These are phyloP conservation scores for Hibiscus syriacus DNA, from an alignment of 345 rosid genomes.

Conservation along the genomic window DNA sequence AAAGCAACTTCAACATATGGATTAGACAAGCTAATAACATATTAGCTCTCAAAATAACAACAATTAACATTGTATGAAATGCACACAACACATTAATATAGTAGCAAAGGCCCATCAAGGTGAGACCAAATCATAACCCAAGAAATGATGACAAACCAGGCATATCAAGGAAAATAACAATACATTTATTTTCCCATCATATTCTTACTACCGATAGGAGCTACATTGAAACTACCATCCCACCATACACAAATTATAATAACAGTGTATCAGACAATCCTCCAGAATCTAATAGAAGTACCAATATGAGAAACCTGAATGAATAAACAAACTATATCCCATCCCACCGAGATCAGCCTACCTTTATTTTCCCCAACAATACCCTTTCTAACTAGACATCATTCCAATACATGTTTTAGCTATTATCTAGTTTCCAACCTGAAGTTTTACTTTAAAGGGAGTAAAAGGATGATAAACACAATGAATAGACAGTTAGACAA, in stretches of 20 bases:
- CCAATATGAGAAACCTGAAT: constrained; percentile 1
- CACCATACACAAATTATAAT: neutral
- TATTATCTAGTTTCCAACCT: neutral
- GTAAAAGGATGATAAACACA: neutral
- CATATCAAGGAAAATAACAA: neutral
- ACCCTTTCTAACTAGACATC: neutral
- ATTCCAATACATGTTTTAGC: neutral
- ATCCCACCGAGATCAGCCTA: neutral
- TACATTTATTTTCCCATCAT: neutral
- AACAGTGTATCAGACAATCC: neutral
- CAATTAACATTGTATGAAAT: neutral
- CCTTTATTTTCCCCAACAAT: neutral
- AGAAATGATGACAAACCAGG: too few species aligned
- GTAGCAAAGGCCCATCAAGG: neutral
- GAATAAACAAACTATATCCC: neutral
- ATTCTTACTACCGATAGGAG: neutral
- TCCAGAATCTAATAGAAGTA: neutral
- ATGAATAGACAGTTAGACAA: neutral
- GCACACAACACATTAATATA: neutral
- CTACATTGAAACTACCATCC: neutral
- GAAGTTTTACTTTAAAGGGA: neutral
- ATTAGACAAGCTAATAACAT: neutral
- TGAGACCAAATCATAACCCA: too few species aligned
- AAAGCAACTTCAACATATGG: neutral
- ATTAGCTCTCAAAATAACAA: neutral